These are phyloP conservation scores for Chlamydomonas sp. DNA, from an alignment of 139 green algal species.

Conservation along the genomic window DNA sequence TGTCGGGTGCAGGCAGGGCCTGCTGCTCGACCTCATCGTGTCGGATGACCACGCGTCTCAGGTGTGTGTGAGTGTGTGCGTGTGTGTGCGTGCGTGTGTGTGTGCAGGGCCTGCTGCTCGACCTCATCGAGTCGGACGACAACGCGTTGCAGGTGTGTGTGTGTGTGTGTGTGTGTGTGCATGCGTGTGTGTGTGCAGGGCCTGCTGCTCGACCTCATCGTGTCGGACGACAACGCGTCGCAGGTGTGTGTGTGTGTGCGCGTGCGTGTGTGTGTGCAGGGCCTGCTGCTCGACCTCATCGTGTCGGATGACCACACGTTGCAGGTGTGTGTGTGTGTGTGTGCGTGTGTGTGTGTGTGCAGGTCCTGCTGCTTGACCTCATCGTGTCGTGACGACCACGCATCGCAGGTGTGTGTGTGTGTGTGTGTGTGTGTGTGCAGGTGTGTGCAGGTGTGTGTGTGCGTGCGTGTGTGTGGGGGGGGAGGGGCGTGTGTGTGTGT, in stretches of 20 bases:
- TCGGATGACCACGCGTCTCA: constrained; percentile 23
- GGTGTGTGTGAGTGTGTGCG: neutral
- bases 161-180: neutral
- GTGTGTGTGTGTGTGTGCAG: neutral
- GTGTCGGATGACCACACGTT: constrained; percentile 28
- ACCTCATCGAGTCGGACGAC: constrained; percentile 7
- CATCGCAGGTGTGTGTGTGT: neutral
- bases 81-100: too few relatives aligned
- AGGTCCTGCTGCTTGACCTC: constrained; percentile 2
- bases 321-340: neutral
- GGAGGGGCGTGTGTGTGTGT: too few relatives aligned
- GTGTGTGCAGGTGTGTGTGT: too few relatives aligned
- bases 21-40: constrained; percentile 47
- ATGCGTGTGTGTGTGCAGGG: neutral
- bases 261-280: constrained; percentile 21
- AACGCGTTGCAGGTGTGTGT: neutral
- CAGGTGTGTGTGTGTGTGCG: neutral
- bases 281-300: constrained; percentile 48
- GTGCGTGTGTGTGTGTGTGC: too few relatives aligned
- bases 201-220: constrained; percentile 5
- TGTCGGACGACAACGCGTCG: neutral
- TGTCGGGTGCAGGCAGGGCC: constrained; percentile 31
- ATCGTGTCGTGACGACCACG: neutral
- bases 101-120: neutral
- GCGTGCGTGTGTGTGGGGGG: too few relatives aligned